Evolutionary conservation across 140 eudicot species (phyloP), one percentile per base, ranked within the genome.

Genomic region (Stevia rebaudiana): DNA sequence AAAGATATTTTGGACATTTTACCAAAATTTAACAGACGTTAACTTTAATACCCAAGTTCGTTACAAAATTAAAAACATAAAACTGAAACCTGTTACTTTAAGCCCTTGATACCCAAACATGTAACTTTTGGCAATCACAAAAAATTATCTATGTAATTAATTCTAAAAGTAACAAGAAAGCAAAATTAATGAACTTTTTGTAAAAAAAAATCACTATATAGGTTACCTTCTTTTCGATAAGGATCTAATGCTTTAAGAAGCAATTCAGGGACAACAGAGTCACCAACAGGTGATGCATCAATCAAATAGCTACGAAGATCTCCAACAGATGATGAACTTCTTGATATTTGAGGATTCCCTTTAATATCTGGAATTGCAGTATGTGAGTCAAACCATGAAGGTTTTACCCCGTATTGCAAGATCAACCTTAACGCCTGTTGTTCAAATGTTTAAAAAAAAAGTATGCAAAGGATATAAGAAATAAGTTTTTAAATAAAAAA

Each of bases 161-260:
- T n/a, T n/a, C n/a, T n/a, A n/a, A n/a, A n/a, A 53, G 46, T 11
- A 37, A 16, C 10, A 19, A 35, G 10, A n/a, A 48, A 59, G 58
- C 12, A 56, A 23, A 42, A 71, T 2, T 53, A 64, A 79, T 39
- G 28, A 57, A 71, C 49, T 8, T 52, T 66, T 25, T 70, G 39
- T 58, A 16, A 21, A 30, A n/a, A 41, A 24, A 15, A 28, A 28
- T 28, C 25, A 47, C 12, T 12, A 19, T 16, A 37, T 51, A 41
- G 53, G 44, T 54, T 54, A 88, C 98, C 95, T 83, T 92, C 98
- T 79, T 52, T 82, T 67, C 95, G 78, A 63, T 92, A 92, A 62
- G 98, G 96, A 74, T 92, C 98, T 81, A 92, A 71, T 62, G 88
- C 92, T 76, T 92, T 88, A 44, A 92, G 98, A 47, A 92, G 95